phyloP scores from a whole-genome alignment of 2,329 filamentous ascomycete genomes.

The Lecanicillium sp. region DNA sequence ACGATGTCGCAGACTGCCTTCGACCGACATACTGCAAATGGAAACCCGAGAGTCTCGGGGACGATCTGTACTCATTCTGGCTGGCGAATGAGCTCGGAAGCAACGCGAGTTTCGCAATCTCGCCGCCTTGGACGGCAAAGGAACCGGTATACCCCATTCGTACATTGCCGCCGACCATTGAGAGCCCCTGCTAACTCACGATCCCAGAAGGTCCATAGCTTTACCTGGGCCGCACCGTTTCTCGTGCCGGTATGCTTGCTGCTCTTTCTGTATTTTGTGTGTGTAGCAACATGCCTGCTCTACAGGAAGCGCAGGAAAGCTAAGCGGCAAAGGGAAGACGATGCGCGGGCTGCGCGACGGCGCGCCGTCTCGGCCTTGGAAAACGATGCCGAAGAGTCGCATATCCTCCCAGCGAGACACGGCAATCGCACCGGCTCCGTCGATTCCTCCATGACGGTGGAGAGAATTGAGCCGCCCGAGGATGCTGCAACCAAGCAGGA shows the following conservation, averaged over 20 bases:
- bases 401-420: slow-evolving; percentile 9
- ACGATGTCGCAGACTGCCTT: slow-evolving; percentile 19
- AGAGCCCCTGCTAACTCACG: neutral
- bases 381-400: slow-evolving; percentile 16
- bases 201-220: slow-evolving; percentile 17
- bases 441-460: slow-evolving; percentile 12
- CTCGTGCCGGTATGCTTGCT: slow-evolving; percentile 26
- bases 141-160: slow-evolving; percentile 17
- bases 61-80: slow-evolving; percentile 26
- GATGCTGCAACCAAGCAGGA: slow-evolving; percentile 11
- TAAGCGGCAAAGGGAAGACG: slow-evolving; percentile 17
- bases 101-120: slow-evolving; percentile 25
- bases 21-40: slow-evolving; percentile 21
- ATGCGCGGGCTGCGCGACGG: neutral
- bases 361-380: slow-evolving; percentile 4
- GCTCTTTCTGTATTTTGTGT: slow-evolving; percentile 24
- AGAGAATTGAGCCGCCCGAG: slow-evolving; percentile 5
- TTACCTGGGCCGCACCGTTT: slow-evolving; percentile 25
- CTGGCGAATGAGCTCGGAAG: slow-evolving; percentile 20
- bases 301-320: slow-evolving; percentile 23
- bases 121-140: slow-evolving; percentile 27
- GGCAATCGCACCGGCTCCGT: slow-evolving; percentile 15
- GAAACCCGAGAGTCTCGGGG: slow-evolving; percentile 23
- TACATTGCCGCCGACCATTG: too few species aligned
- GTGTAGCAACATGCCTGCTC: slow-evolving; percentile 23